Base-by-base conservation (phyloP, 2,329 filamentous ascomycete species). In the Sporothrix brunneoviolacea region DNA sequence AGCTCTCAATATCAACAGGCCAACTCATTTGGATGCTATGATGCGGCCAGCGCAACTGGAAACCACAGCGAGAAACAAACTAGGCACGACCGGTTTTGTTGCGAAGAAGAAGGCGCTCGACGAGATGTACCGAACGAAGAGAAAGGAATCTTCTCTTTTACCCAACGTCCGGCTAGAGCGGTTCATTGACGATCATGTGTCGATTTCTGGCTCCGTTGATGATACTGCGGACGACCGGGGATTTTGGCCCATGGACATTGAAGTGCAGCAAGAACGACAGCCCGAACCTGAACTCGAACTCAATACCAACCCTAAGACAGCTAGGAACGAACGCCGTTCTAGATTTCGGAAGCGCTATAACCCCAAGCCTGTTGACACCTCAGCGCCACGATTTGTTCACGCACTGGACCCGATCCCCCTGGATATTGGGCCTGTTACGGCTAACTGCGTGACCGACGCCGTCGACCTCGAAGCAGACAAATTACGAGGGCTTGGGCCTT, bases 401-500 rank as follows among this genome's bases (percentile, higher is more conserved):
- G 77, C 76, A 1, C 69, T 76, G 54, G 78, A 81, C 48, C 78
- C 78, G 7, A 57, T 80, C 3, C 65, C 68, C 0, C 10, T 50
- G 42, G 36, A 59, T 52, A 18, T 55, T 55, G 15, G 19, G 42
- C 3, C 50, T 7, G 13, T 12, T 1, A 12, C 28, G 5, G 36
- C 45, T 10, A 22, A 32, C 9, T n/a, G 24, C 0, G 12, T 7
- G 9, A 19, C 16, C 3, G 28, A 45, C 4, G 9, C 58, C 13
- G 40, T 48, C 4, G 50, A 59, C 4, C 52, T 57, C 43, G 55
- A 56, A n/a, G 53, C 55, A 5, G 58, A 61, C 38, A 77, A 72
- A 54, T 60, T 84, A n/a, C 57, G 61, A 10, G 79, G 80, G 1
- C 65, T 85, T 8, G 79, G 76, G 0, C 77, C 79, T 1, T 82